phyloP scores from a whole-genome alignment of 1,139 yeast species.

The Yamadazyma dendronema region DNA sequence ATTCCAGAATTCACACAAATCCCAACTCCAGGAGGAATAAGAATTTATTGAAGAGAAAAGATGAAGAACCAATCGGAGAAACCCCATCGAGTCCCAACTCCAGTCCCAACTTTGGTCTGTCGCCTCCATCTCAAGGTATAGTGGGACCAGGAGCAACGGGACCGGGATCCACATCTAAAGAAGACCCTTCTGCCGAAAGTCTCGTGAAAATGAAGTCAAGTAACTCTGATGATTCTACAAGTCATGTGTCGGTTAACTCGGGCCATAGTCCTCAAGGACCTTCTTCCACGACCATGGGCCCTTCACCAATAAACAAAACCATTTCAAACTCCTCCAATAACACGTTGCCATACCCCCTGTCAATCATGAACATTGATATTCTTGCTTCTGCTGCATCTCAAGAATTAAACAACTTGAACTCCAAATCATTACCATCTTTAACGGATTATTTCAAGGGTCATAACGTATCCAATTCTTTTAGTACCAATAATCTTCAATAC shows the following conservation, averaged over 20 bases:
- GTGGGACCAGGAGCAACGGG: too few relatives aligned
- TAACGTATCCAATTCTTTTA: slow-evolving; percentile 15
- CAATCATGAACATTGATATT: slow-evolving; percentile 60
- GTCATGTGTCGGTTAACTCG: too few relatives aligned
- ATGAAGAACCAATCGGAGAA: slow-evolving; percentile 1
- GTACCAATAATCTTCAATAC: slow-evolving; percentile 25
- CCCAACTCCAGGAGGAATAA: slow-evolving; percentile 67
- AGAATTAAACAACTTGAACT: slow-evolving; percentile 58
- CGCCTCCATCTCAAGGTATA: too few relatives aligned
- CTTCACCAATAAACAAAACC: slow-evolving; percentile 2
- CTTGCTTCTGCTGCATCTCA: slow-evolving; percentile 82
- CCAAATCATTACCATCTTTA: slow-evolving; percentile 62
- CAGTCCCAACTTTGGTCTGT: neutral
- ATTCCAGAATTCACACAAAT: slow-evolving; percentile 80
- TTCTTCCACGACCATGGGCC: too few relatives aligned
- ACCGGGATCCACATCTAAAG: too few relatives aligned
- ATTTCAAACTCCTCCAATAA: neutral
- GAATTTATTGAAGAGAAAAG: slow-evolving; percentile 21
- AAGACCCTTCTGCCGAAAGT: slow-evolving; percentile 8
- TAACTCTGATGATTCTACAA: slow-evolving; percentile 12
- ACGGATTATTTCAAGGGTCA: slow-evolving; percentile 50
- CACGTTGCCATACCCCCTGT: slow-evolving; percentile 1
- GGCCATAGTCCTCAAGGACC: slow-evolving; percentile 3
- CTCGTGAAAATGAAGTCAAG: slow-evolving; percentile 8
- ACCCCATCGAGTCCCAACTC: neutral